Evolutionary conservation across 129 eudicot species (phyloP), one percentile per base, ranked within the genome.

Genomic region (Chrysanthemum lavandulifolium): DNA sequence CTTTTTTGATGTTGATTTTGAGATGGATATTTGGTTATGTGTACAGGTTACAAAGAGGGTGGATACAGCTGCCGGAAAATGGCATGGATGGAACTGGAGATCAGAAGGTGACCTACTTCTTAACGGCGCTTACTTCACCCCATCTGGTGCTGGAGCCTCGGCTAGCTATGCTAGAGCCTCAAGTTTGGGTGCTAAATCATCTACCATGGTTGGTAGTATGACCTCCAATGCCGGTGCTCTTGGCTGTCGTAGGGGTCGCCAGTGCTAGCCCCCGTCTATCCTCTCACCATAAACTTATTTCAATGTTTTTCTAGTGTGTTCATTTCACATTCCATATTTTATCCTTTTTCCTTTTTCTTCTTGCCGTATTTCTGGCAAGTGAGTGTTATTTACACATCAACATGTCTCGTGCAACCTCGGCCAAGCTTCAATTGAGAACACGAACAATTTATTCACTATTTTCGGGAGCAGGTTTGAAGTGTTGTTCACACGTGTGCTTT

Each of bases 71-170:
- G 64, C 72, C 68, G 45, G 73, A 13, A 69, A 74, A 57, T 91
- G 97, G 97, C 82, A 85, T 50, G 90, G 91, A n/a, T 91, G 97
- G 97, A 91, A 91, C 64, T 91, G 97, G 97, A 91, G 97, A 65
- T 91, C 97, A 27, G 97, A 91, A 61, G 97, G 97, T 6, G 97
- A 91, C 73, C 40, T 91, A 49, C 75, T 91, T 71, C 89, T 91
- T 12, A 91, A 91, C 12, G 97, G 97, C 61, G 97, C 97, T 50
- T 91, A 87, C 67, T 91, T 91, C 77, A 85, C 88, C 12, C 87
- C 95, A 64, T 91, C 97, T 10, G 97, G 97, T 21, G 91, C 88
- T 16, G 95, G 97, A 47, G 91, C 95, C 66, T 81, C 95, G 10
- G 80, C 89, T 31, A 87, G 85, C 77, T 91, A 91, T 59, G 97